Percentiles rank a stretch among this genome's conserved stretches.
Conservation (phyloP, 2,329 filamentous ascomycete genomes). For the Thermothelomyces thermophilus region DNA sequence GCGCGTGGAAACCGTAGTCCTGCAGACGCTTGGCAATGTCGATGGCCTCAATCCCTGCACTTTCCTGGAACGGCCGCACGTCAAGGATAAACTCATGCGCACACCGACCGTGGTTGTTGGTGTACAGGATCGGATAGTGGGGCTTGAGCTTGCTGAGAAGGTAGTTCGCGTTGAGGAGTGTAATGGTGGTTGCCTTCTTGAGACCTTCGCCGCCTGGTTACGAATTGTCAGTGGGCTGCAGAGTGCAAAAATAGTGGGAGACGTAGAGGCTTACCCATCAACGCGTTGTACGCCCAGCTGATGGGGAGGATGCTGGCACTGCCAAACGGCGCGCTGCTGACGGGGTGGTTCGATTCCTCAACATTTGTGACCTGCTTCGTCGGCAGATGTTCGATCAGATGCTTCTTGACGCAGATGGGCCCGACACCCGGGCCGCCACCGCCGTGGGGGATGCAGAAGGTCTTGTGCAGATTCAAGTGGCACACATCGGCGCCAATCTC, state of each 20-base stretch:
- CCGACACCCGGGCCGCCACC: slow-evolving; percentile 91
- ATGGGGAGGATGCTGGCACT: slow-evolving; percentile 91
- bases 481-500: slow-evolving; percentile 95
- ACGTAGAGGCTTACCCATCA: slow-evolving; percentile 62
- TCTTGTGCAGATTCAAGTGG: slow-evolving; percentile 97
- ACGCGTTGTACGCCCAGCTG: slow-evolving; percentile 89
- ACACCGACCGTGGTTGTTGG: slow-evolving; percentile 78
- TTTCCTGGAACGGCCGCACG: slow-evolving; percentile 74
- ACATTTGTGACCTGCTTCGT: slow-evolving; percentile 34
- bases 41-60: slow-evolving; percentile 79
- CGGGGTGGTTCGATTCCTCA: slow-evolving; percentile 53
- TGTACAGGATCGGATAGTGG: slow-evolving; percentile 90
- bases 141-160: slow-evolving; percentile 79
- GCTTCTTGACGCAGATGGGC: slow-evolving; percentile 83
- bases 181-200: slow-evolving; percentile 83
- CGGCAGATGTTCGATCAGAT: slow-evolving; percentile 71
- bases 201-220: slow-evolving; percentile 58
- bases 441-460: slow-evolving; percentile 95
- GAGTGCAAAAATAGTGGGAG: too few relatives aligned
- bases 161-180: slow-evolving; percentile 95
- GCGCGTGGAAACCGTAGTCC: slow-evolving; percentile 95
- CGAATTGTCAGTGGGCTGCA: background rate
- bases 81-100: slow-evolving; percentile 98
- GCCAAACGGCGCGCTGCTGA: slow-evolving; percentile 78
- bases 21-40: slow-evolving; percentile 95